phyloP scores from a whole-genome alignment of 176 grass and related monocot species.

The Alloteropsis semialata region DNA sequence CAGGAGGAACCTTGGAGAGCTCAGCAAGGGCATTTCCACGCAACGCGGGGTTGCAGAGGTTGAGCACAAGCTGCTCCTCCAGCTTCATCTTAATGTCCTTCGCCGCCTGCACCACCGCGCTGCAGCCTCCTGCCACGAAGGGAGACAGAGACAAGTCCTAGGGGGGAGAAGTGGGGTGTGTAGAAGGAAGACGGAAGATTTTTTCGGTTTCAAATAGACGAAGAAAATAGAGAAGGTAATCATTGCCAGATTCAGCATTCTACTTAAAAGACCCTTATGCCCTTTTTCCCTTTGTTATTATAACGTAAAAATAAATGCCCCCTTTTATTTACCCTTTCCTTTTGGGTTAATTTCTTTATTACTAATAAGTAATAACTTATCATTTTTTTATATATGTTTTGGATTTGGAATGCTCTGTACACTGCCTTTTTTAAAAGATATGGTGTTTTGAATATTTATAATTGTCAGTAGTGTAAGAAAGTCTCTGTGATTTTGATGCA shows the following conservation, averaged over 20 bases:
- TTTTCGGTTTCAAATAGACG: conserved; percentile 29
- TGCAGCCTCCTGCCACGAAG: neutral
- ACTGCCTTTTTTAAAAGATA: neutral
- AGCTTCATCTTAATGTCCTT: conserved; percentile 46
- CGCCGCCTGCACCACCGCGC: neutral
- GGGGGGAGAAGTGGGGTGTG: conserved; percentile 19
- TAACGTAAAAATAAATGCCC: neutral
- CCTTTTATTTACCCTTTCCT: neutral
- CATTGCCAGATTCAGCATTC: neutral
- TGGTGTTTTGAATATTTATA: neutral
- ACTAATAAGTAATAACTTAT: neutral
- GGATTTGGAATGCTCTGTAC: neutral
- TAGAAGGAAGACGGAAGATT: conserved; percentile 32
- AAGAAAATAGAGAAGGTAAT: neutral
- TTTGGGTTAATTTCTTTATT: neutral
- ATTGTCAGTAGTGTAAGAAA: conserved; percentile 17
- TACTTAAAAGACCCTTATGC: conserved; percentile 2
- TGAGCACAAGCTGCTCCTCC: conserved; percentile 51
- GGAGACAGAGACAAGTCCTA: neutral
- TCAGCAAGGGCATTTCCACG: conserved; percentile 64
- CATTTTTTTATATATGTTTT: neutral
- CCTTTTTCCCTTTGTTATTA: neutral
- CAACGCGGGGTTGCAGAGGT: conserved; percentile 52
- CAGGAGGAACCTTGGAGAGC: conserved; percentile 58
- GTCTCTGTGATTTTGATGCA: neutral